Conservation (phyloP, 306 rosid species). For the Oemleria cerasiformis region DNA sequence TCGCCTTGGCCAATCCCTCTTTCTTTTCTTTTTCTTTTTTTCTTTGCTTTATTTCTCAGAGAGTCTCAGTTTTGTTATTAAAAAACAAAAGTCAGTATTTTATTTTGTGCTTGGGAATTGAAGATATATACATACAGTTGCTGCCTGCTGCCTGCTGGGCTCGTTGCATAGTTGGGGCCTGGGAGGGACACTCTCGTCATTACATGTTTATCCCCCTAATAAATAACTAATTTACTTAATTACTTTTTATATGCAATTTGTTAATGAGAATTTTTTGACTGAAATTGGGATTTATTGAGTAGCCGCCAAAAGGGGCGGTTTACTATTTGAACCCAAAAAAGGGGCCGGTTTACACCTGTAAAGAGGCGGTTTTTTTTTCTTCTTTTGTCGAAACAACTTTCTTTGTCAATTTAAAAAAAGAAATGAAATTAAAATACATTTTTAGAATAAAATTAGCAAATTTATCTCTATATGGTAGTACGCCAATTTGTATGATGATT, state of each 20-base stretch:
- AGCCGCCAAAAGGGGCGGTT: conserved; percentile 20
- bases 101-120: neutral
- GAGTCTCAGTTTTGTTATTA: neutral
- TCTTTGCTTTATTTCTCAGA: neutral
- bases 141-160: neutral
- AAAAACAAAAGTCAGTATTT: neutral
- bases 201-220: neutral
- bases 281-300: conserved; percentile 8
- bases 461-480: too few species aligned
- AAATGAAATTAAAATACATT: too few species aligned
- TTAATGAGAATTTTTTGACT: neutral
- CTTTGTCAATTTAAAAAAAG: too few species aligned
- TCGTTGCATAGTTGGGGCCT: neutral
- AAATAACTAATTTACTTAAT: neutral
- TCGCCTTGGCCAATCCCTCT: conserved; percentile 17
- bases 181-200: conserved; percentile 25
- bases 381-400: neutral
- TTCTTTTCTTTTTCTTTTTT: neutral
- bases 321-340: neutral
- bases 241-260: neutral
- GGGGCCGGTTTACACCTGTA: neutral
- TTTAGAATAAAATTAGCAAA: too few species aligned
- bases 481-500: too few species aligned
- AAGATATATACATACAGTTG: neutral
- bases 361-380: neutral